These are phyloP conservation scores for Prunus mira DNA, from an alignment of 306 rosid species.

Conservation along the genomic window DNA sequence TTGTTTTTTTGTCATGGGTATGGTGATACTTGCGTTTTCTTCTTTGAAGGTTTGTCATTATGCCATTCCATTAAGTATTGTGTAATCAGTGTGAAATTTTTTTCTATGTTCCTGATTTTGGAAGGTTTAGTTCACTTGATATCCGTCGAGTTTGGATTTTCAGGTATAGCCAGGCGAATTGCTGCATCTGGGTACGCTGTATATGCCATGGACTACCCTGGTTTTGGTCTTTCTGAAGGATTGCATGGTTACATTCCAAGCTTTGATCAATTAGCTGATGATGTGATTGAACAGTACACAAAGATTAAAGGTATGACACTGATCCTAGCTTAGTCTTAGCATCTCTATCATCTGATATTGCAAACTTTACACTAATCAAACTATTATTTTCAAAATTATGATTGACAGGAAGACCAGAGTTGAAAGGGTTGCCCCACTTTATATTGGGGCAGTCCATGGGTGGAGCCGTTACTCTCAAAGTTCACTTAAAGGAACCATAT, in stretches of 20 bases:
- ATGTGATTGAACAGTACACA: conserved; percentile 63
- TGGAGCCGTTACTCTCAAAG: conserved; percentile 86
- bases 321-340: not conserved
- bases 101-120: not conserved
- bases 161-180: conserved; percentile 78
- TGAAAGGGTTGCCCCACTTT: conserved; percentile 62
- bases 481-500: conserved; percentile 72
- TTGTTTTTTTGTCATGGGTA: conserved; percentile 92
- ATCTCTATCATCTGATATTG: not conserved
- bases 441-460: conserved; percentile 94
- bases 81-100: not conserved
- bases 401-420: conserved; percentile 61
- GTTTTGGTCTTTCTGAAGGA: conserved; percentile 91
- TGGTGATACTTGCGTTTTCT: conserved; percentile 95
- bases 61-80: not conserved
- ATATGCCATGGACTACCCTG: conserved; percentile 82
- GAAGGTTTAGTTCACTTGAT: not conserved
- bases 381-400: conserved; percentile 3
- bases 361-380: not conserved
- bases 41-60: conserved; percentile 79
- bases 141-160: conserved; percentile 12
- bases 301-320: conserved; percentile 53
- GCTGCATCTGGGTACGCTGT: conserved; percentile 77
- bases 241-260: conserved; percentile 75
- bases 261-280: conserved; percentile 66